Evolutionary conservation across 129 eudicot genomes (phyloP), one percentile per base, ranked within the genome.

Genomic region (Oenanthe sinensis): DNA sequence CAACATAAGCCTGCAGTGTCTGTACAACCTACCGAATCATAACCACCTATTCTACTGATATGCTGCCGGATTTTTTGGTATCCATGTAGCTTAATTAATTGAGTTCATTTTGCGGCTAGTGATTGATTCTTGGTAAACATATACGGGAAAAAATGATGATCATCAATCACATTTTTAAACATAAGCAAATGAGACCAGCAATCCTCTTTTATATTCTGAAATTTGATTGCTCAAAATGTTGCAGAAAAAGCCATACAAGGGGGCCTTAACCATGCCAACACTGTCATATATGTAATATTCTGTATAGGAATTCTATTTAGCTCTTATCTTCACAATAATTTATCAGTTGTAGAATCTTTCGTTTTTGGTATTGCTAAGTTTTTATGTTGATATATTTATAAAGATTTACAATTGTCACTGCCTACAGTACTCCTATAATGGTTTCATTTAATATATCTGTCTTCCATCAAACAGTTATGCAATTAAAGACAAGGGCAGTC

Each of bases 1-100:
- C 85, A 82, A 74, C 50, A 58, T 46, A 77, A 54, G 75, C 83
- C 84, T 78, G 24, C 55, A n/a, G 58, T 43, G 54, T 72, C 52
- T 42, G 48, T 20, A 40, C 48, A 6, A 10, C 75, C 75, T 42
- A 20, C 75, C 2, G 33, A 71, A 24, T 40, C 24, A 71, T 52
- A 44, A 77, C 63, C 37, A 77, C 24, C 3, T 2, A 39, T 24
- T 3, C 39, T 12, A n/a, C 16, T 40, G 22, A 26, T 36, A 4
- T 24, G 28, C 71, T 77, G 52, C 52, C 6, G 80, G 42, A 75
- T 13, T 33, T 48, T 75, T 49, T 48, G 44, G 62, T 50, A 58
- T 55, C 72, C 37, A 28, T 26, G 43, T 77, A 19, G 71, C 71
- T 58, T 58, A 24, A n/a, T 36, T 65, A 3, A 0, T 65, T 11